Conservation (phyloP, 1,284 basidiomycete genomes). For the Malassezia furfur region DNA sequence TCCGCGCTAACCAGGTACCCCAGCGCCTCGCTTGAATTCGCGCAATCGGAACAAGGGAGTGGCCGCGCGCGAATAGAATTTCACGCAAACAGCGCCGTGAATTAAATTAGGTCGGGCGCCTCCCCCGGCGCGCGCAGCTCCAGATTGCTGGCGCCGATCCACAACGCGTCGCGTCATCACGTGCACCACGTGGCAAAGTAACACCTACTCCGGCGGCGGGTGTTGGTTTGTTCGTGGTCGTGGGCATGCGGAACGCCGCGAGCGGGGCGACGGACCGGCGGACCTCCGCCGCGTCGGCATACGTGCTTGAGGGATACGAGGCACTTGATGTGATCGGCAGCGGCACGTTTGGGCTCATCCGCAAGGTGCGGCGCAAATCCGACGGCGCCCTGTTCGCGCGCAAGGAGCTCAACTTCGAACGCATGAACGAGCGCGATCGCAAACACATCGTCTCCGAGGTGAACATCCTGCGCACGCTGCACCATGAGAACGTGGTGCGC, state of each 20-base stretch:
- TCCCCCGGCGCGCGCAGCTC: no score
- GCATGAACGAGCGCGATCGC: conserved; percentile 81
- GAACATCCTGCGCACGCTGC: conserved; percentile 86
- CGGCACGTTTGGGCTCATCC: conserved; percentile 92
- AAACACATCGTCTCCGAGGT: conserved; percentile 97
- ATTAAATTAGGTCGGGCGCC: no score
- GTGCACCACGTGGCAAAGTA: conserved; percentile 16
- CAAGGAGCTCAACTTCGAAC: conserved; percentile 90
- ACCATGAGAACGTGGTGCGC: conserved; percentile 88
- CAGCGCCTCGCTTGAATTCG: no score
- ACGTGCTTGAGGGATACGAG: conserved; percentile 54
- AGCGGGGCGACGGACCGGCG: neutral
- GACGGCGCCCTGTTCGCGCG: conserved; percentile 83
- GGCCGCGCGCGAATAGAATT: no score
- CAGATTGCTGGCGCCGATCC: no score
- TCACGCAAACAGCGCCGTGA: no score
- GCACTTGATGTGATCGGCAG: conserved; percentile 84
- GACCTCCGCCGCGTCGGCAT: neutral
- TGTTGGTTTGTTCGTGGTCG: conserved; percentile 4
- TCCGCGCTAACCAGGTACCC: no score
- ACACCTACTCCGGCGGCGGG: conserved; percentile 13
- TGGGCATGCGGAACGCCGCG: neutral
- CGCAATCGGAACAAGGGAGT: no score
- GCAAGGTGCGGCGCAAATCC: conserved; percentile 73
- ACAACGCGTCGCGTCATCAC: neutral